These are phyloP conservation scores for Yamadazyma atlantica DNA, from an alignment of 1,139 yeast genomes.

Conservation along the genomic window DNA sequence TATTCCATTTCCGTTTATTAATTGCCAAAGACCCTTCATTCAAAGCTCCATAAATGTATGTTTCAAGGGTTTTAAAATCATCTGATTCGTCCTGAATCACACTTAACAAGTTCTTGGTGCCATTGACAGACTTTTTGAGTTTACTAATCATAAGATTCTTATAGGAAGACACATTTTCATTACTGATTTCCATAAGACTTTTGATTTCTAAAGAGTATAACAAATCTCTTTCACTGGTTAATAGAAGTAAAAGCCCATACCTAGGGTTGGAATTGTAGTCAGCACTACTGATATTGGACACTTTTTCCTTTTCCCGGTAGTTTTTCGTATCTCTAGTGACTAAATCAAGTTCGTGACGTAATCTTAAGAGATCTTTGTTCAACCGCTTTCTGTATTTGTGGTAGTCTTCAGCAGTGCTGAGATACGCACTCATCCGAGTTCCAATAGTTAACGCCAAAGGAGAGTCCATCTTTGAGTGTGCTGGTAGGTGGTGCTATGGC, in stretches of 20 bases:
- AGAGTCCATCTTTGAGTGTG: constrained; percentile 22
- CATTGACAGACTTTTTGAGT: constrained; percentile 60
- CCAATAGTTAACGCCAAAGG: constrained; percentile 49
- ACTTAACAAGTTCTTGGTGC: constrained; percentile 43
- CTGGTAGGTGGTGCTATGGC: background rate
- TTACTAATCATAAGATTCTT: constrained; percentile 62
- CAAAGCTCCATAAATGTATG: constrained; percentile 59
- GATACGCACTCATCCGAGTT: constrained; percentile 46
- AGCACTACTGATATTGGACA: constrained; percentile 40
- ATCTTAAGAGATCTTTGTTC: constrained; percentile 49
- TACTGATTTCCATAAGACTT: constrained; percentile 54
- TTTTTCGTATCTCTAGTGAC: constrained; percentile 60
- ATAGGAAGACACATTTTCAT: constrained; percentile 39
- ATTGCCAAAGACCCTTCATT: constrained; percentile 60
- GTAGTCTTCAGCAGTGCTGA: constrained; percentile 52
- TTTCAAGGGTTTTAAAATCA: constrained; percentile 47
- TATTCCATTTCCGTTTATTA: constrained; percentile 57
- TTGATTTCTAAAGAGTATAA: constrained; percentile 68
- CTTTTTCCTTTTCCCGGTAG: constrained; percentile 46
- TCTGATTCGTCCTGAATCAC: constrained; percentile 35
- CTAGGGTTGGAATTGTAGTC: constrained; percentile 47
- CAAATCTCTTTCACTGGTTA: constrained; percentile 67
- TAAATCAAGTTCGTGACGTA: constrained; percentile 57
- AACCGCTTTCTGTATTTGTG: constrained; percentile 48
- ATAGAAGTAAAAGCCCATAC: constrained; percentile 50